Base-by-base conservation (phyloP, 176 grass and related monocot species). In the Areca catechu region DNA sequence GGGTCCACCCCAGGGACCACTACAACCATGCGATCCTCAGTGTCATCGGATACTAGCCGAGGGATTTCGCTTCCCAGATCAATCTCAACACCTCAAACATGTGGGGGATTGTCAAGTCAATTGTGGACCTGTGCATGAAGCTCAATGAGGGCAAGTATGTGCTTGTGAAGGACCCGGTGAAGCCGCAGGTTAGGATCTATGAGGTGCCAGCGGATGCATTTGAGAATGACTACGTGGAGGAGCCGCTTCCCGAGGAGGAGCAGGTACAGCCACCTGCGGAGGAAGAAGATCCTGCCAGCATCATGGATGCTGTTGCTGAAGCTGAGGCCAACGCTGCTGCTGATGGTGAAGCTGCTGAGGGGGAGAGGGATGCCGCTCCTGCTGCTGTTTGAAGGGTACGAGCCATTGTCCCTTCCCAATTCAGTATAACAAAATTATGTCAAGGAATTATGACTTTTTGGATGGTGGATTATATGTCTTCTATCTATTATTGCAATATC, bases 91-190 rank as follows among this genome's bases (percentile, higher is more conserved):
- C 58, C 4, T 47, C 58, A 0, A 61, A 61, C 18, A 61, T 61
- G 58, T 48, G 58, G 58, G 58, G 58, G 28, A 61, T 61, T 20
- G 58, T 61, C 4, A 61, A 61, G 19, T 61, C 58, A 0, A 61
- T 61, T 4, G 58, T 48, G 0, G 58, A 61, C 29, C 27, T 61
- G 19, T 61, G 58, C 58, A 61, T 61, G 58, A 61, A 61, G 58
- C 58, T 61, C 16, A 61, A 61, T 20, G 58, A 61, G n/a, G 58
- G 58, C 9, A 61, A 61, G 43, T 61, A 61, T 61, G 58, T 61
- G 27, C 58, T 61, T 48, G 58, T 43, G 17, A 61, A 61, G 28
- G 58, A 61, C 7, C 58, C 58, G 4, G 58, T 20, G 3, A 61
- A 61, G 29, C 58, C 58, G 1, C 58, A 61, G 28, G 58, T 61